Conservation (phyloP, 2,329 filamentous ascomycete genomes). For the Paraphaeosphaeria sporulosa region DNA sequence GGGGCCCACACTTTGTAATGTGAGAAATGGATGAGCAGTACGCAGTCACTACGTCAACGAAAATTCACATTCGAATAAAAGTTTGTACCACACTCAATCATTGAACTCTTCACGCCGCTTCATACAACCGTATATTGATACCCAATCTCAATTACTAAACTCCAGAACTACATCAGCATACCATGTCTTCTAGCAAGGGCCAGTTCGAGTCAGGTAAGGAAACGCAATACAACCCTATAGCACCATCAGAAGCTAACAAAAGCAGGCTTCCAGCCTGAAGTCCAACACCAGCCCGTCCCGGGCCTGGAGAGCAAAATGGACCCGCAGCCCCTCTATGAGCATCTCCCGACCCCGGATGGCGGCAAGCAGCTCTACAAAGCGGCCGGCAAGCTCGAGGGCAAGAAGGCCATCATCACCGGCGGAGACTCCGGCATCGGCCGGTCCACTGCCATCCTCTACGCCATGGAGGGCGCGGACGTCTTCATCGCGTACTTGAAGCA, state of each 20-base stretch:
- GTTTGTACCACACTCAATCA: background rate
- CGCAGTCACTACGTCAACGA: conserved; percentile 15
- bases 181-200: conserved; percentile 38
- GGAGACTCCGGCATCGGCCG: conserved; percentile 83
- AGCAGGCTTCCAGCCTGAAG: conserved; percentile 22
- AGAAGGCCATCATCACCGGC: conserved; percentile 80
- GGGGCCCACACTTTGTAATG: conserved; percentile 2
- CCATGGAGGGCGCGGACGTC: conserved; percentile 79
- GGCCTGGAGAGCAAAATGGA: conserved; percentile 65
- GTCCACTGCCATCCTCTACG: conserved; percentile 77
- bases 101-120: background rate
- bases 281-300: conserved; percentile 60
- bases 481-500: conserved; percentile 77
- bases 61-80: conserved; percentile 15
- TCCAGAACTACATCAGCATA: conserved; percentile 23
- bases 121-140: background rate
- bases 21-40: conserved; percentile 4
- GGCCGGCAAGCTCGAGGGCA: conserved; percentile 77
- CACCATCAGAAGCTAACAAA: background rate
- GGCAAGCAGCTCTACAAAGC: conserved; percentile 75
- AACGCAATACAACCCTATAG: background rate
- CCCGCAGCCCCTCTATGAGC: conserved; percentile 66
- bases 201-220: conserved; percentile 46
- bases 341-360: conserved; percentile 72
- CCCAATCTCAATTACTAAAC: background rate